Conservation (phyloP, 352 stramenopile species). For the Globisporangium viniferum region DNA sequence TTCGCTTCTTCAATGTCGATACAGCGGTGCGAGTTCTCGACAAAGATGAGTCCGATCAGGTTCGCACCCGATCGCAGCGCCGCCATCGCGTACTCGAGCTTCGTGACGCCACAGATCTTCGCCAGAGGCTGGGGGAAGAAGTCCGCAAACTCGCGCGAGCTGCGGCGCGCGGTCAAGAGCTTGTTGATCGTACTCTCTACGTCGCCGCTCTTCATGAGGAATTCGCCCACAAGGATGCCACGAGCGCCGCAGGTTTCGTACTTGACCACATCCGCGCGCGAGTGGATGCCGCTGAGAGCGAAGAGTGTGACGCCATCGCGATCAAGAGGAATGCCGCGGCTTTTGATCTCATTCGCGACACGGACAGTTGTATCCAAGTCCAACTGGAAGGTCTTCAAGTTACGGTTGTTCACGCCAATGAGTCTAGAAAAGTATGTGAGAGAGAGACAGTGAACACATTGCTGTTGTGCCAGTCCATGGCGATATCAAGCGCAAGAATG, state of each 20-base stretch:
- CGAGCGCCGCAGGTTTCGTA: constrained; percentile 89
- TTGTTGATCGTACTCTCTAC: constrained; percentile 82
- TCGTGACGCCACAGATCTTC: constrained; percentile 96
- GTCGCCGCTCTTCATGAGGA: constrained; percentile 95
- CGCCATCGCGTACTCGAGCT: constrained; percentile 88
- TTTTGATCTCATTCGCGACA: constrained; percentile 81
- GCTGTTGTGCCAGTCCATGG: too few relatives aligned
- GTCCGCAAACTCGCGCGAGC: constrained; percentile 29
- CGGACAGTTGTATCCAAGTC: constrained; percentile 94
- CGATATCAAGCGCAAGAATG: background rate
- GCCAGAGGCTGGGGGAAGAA: constrained; percentile 49
- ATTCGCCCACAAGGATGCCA: constrained; percentile 96
- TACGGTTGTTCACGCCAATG: constrained; percentile 99
- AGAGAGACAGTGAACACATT: background rate
- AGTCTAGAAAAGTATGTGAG: constrained; percentile 50
- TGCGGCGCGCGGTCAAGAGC: constrained; percentile 42
- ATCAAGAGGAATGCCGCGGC: constrained; percentile 65
- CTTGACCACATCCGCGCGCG: constrained; percentile 88
- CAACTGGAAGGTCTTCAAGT: constrained; percentile 98
- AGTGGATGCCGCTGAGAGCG: constrained; percentile 96
- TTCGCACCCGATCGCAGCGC: constrained; percentile 92
- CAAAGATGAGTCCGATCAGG: constrained; percentile 98
- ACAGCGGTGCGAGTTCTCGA: constrained; percentile 87
- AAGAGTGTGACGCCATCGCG: constrained; percentile 84
- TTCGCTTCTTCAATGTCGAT: constrained; percentile 83